These are phyloP conservation scores for Misopates orontium DNA, from an alignment of 257 asterid species.

Conservation along the genomic window DNA sequence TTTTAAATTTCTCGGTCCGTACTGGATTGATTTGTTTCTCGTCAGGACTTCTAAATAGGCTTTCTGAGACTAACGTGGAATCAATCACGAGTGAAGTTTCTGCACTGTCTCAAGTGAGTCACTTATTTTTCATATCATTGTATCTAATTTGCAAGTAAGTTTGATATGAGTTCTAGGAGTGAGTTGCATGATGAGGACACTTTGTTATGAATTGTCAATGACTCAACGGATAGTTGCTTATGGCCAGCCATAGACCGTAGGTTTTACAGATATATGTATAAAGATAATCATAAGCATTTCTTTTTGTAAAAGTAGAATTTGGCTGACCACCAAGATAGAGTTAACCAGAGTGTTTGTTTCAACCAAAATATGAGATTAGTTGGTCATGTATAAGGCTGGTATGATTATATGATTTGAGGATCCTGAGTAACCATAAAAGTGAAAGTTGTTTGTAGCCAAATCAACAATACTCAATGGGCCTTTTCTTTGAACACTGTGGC, in stretches of 20 bases:
- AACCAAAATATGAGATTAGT: too few species aligned
- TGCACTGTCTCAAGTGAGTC: conserved; percentile 52
- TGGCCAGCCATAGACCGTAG: conserved; percentile 4
- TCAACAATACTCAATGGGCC: too few species aligned
- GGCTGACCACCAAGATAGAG: conserved; percentile 10
- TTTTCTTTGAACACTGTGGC: too few species aligned
- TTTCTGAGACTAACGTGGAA: conserved; percentile 82
- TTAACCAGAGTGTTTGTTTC: too few species aligned
- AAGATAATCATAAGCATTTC: neutral
- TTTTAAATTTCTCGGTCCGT: conserved; percentile 17
- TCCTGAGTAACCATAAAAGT: too few species aligned
- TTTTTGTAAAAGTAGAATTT: neutral
- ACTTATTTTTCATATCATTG: conserved; percentile 16
- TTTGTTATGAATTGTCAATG: conserved; percentile 3
- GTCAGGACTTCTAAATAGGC: conserved; percentile 81
- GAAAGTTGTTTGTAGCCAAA: too few species aligned
- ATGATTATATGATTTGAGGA: too few species aligned
- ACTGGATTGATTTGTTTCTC: conserved; percentile 25
- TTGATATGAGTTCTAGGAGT: conserved; percentile 7
- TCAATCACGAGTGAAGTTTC: conserved; percentile 68
- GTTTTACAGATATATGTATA: neutral
- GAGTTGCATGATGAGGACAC: conserved; percentile 5
- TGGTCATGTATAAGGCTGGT: too few species aligned
- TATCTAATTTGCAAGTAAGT: conserved; percentile 10
- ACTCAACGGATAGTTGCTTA: neutral